phyloP scores from a whole-genome alignment of 116 monocot species.

The Zostera marina region DNA sequence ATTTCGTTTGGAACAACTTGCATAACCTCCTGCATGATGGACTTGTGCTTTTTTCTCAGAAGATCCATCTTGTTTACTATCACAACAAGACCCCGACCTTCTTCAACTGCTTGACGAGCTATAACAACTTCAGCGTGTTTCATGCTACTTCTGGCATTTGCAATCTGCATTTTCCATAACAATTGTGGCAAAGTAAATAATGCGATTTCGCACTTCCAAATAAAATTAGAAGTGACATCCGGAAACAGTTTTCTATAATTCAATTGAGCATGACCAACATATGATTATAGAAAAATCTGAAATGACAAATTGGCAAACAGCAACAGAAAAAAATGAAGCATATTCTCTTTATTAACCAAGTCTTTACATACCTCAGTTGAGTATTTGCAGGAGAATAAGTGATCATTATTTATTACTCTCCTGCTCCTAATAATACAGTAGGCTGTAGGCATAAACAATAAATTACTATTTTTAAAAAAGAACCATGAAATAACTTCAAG shows the following conservation, averaged over 20 bases:
- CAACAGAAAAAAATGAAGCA: too few species aligned
- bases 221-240: not conserved
- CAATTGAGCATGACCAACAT: not conserved
- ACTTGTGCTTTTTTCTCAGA: slow-evolving; percentile 42
- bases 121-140: slow-evolving; percentile 86
- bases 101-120: slow-evolving; percentile 92
- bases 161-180: slow-evolving; percentile 38
- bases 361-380: too few species aligned
- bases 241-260: not conserved
- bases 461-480: too few species aligned
- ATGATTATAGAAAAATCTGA: not conserved
- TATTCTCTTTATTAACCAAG: too few species aligned
- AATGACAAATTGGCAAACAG: too few species aligned
- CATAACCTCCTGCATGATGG: slow-evolving; percentile 37
- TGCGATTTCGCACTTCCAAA: not conserved
- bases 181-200: not conserved
- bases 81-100: slow-evolving; percentile 88
- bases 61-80: slow-evolving; percentile 99
- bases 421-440: too few species aligned
- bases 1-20: slow-evolving; percentile 76
- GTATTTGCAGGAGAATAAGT: too few species aligned
- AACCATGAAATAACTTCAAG: too few species aligned
- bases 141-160: slow-evolving; percentile 61
- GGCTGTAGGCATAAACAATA: too few species aligned
- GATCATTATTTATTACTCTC: too few species aligned